Conservation (phyloP, 306 rosid species). For the Styphnolobium japonicum region DNA sequence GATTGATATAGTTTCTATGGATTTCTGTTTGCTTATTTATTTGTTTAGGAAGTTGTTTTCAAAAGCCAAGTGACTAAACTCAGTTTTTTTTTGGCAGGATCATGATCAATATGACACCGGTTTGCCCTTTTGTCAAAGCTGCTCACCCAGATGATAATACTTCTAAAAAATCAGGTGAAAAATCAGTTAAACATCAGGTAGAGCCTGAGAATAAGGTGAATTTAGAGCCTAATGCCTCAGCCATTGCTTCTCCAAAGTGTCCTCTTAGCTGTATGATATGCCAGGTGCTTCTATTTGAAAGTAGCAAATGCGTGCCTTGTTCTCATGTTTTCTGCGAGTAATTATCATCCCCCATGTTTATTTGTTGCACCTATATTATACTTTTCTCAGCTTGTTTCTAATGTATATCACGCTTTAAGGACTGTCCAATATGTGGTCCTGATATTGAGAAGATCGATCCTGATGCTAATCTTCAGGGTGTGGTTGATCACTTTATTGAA, state of each 20-base stretch:
- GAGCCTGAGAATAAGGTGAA: conserved; percentile 44
- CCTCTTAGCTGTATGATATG: conserved; percentile 94
- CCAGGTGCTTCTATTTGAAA: conserved; percentile 48
- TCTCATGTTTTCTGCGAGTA: conserved; percentile 82
- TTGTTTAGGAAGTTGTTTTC: not conserved
- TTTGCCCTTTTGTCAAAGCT: conserved; percentile 91
- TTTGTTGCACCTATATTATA: not conserved
- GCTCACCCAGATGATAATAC: conserved; percentile 67
- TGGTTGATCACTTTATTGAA: conserved; percentile 90
- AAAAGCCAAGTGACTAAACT: not conserved
- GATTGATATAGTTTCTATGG: not conserved
- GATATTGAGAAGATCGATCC: conserved; percentile 82
- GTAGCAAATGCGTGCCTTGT: conserved; percentile 80
- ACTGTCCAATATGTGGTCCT: conserved; percentile 92
- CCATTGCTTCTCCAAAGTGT: conserved; percentile 54
- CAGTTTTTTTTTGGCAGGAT: conserved; percentile 27
- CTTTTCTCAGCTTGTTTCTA: conserved; percentile 11
- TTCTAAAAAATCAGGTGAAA: conserved; percentile 44
- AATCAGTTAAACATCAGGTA: conserved; percentile 36
- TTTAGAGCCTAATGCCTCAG: conserved; percentile 35
- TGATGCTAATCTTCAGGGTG: conserved; percentile 64
- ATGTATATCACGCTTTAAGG: conserved; percentile 78
- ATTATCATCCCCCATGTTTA: not conserved
- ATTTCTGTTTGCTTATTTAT: not conserved
- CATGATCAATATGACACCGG: conserved; percentile 64